Evolutionary conservation across 2,329 filamentous ascomycete species (phyloP).

Genomic region (Alternaria arborescens): DNA sequence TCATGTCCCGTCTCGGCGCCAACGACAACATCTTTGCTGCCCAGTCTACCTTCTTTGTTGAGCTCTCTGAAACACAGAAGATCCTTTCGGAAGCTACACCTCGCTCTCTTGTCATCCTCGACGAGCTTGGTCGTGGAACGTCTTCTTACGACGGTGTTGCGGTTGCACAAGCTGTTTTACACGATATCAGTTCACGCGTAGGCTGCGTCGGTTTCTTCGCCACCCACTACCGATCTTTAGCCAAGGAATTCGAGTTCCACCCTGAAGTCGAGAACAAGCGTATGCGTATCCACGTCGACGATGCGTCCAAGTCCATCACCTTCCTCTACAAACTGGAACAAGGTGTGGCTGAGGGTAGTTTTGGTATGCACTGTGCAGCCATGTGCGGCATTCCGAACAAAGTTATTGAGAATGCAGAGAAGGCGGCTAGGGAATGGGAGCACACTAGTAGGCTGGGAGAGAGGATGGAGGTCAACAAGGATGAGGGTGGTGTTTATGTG

Average conservation of each 20-base stretch:
- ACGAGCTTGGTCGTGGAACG: constrained; percentile 94
- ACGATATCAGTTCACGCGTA: constrained; percentile 91
- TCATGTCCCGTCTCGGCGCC: constrained; percentile 97
- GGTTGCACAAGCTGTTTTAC: constrained; percentile 95
- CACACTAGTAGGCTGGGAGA: constrained; percentile 91
- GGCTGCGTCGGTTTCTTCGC: constrained; percentile 97
- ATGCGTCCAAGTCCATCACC: constrained; percentile 83
- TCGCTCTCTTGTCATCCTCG: constrained; percentile 92
- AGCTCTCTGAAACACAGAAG: constrained; percentile 97
- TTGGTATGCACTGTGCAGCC: constrained; percentile 97
- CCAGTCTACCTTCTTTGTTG: constrained; percentile 98
- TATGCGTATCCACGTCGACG: constrained; percentile 96
- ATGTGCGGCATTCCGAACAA: constrained; percentile 93
- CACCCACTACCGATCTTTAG: constrained; percentile 95
- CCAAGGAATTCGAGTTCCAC: constrained; percentile 87
- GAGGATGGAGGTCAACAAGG: constrained; percentile 76
- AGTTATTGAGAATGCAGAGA: constrained; percentile 86
- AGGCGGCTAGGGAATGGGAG: constrained; percentile 91
- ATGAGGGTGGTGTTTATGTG: constrained; percentile 78
- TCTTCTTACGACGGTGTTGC: constrained; percentile 96
- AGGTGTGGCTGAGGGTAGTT: constrained; percentile 93
- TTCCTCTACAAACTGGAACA: constrained; percentile 95
- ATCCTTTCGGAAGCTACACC: constrained; percentile 94
- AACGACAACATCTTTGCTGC: constrained; percentile 99
- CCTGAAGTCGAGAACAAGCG: constrained; percentile 86